Conservation (phyloP, 129 eudicot genomes). For the Flaveria bidentis region DNA sequence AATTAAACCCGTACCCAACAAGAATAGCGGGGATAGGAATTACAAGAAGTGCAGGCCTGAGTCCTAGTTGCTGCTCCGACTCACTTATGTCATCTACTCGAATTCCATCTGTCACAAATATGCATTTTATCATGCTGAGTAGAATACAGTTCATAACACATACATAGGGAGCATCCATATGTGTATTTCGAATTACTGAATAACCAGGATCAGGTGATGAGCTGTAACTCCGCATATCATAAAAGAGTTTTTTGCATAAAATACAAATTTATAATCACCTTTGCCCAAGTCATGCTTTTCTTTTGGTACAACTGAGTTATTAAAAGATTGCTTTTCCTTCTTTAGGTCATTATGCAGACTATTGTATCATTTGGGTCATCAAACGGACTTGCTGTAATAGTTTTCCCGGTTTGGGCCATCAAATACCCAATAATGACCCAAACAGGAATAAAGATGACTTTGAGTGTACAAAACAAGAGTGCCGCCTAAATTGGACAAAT, state of each 20-base stretch:
- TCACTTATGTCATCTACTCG: constrained; percentile 71
- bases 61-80: constrained; percentile 75
- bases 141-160: background rate
- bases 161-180: background rate
- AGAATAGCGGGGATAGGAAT: constrained; percentile 92
- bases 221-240: background rate
- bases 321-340: background rate
- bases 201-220: background rate
- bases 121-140: constrained; percentile 17
- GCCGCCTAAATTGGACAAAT: background rate
- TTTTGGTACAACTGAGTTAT: background rate
- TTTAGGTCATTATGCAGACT: background rate
- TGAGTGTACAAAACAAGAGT: background rate
- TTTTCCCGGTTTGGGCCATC: background rate
- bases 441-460: background rate
- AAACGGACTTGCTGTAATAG: background rate
- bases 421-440: background rate
- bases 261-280: background rate
- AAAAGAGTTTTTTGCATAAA: background rate
- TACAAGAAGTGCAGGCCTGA: constrained; percentile 77
- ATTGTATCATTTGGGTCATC: background rate
- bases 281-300: background rate
- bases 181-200: background rate
- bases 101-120: constrained; percentile 56
- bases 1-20: constrained; percentile 71